Percentiles rank a stretch among this genome's conserved stretches.
These are phyloP conservation scores for Cercis canadensis DNA, from an alignment of 306 rosid species.

Conservation along the genomic window DNA sequence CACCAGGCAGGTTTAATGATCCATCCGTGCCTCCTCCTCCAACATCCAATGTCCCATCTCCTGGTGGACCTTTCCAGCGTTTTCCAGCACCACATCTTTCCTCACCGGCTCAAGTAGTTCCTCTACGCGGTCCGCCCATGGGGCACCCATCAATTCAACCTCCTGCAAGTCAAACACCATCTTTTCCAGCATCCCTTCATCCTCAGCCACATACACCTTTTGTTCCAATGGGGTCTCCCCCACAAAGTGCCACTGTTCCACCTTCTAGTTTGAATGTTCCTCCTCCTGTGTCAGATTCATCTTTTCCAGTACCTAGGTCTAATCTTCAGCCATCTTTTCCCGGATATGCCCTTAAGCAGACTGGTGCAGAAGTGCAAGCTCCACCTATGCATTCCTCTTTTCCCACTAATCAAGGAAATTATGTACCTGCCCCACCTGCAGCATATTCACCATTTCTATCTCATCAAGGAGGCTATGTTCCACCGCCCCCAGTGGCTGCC, in stretches of 20 bases:
- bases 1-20: constrained; percentile 69
- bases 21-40: constrained; percentile 79
- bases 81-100: constrained; percentile 65
- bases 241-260: constrained; percentile 50
- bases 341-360: constrained; percentile 66
- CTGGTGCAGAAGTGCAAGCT: constrained; percentile 59
- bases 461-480: constrained; percentile 73
- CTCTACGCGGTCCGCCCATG: constrained; percentile 45
- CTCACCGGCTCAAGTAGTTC: constrained; percentile 51
- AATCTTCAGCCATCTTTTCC: constrained; percentile 72
- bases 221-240: constrained; percentile 78
- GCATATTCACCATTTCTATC: constrained; percentile 56
- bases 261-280: constrained; percentile 52
- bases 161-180: constrained; percentile 51
- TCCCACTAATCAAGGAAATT: constrained; percentile 62
- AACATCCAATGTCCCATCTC: constrained; percentile 53
- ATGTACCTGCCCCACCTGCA: constrained; percentile 52
- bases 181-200: constrained; percentile 51
- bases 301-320: constrained; percentile 53
- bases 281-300: constrained; percentile 50
- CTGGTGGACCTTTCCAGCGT: constrained; percentile 59
- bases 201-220: constrained; percentile 59
- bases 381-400: constrained; percentile 63
- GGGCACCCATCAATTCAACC: constrained; percentile 65
- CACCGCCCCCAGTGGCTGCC: constrained; percentile 59